Evolutionary conservation across 768 basidiomycete species (phyloP).

Genomic region (Mycena sanguinolenta): DNA sequence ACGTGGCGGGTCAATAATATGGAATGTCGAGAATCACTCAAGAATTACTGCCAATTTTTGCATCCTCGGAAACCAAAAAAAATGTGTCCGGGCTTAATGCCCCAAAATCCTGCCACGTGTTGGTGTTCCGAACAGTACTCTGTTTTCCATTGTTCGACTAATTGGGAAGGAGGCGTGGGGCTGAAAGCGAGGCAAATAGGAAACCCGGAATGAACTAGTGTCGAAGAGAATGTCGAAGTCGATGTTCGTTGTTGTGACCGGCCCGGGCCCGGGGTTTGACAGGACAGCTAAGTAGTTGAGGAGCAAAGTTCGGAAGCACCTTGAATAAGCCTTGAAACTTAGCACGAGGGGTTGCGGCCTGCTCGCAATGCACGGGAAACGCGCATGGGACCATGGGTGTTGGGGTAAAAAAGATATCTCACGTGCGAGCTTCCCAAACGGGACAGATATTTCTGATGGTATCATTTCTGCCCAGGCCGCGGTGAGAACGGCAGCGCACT

Average conservation of each 20-base stretch:
- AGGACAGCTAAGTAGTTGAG: too few species aligned
- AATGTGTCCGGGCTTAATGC: slow-evolving; percentile 9
- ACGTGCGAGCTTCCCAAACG: neutral
- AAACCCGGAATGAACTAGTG: neutral
- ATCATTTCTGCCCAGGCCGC: slow-evolving; percentile 1
- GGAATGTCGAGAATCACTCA: too few species aligned
- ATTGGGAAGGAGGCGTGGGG: slow-evolving; percentile 3
- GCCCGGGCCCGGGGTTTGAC: too few species aligned
- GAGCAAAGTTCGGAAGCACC: too few species aligned
- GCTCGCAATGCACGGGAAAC: too few species aligned
- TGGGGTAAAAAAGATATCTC: neutral
- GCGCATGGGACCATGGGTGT: neutral
- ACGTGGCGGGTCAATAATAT: too few species aligned
- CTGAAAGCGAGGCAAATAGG: neutral
- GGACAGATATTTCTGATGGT: slow-evolving; percentile 5
- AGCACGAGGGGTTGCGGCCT: neutral
- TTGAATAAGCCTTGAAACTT: too few species aligned
- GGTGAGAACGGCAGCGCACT: too few species aligned
- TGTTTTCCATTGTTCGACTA: slow-evolving; percentile 21
- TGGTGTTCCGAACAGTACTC: slow-evolving; percentile 1
- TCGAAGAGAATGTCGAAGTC: too few species aligned
- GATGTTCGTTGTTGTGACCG: too few species aligned
- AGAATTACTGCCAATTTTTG: too few species aligned
- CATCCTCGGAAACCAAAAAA: slow-evolving; percentile 3
- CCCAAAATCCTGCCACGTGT: slow-evolving; percentile 23